These are phyloP conservation scores for Clausena lansium DNA, from an alignment of 345 rosid genomes.

Conservation along the genomic window DNA sequence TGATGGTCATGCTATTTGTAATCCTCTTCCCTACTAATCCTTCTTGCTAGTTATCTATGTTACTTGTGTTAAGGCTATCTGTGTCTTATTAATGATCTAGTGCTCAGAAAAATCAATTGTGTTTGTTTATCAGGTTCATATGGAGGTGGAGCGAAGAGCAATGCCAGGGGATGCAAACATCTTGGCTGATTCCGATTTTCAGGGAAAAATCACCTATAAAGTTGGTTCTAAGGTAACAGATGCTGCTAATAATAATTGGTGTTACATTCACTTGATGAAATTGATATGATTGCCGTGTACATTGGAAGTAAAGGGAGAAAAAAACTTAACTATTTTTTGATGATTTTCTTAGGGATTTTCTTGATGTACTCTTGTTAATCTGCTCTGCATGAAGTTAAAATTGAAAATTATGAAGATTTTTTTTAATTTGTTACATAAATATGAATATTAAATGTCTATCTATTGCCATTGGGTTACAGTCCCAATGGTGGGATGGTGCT, in stretches of 20 bases:
- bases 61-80: neutral
- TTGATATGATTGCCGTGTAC: neutral
- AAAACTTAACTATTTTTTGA: neutral
- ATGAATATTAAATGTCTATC: neutral
- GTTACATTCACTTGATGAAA: neutral
- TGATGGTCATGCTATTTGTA: neutral
- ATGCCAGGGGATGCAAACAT: conserved; percentile 47
- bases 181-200: conserved; percentile 36
- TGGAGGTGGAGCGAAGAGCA: conserved; percentile 85
- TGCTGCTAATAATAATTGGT: neutral
- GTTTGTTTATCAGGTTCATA: conserved; percentile 65
- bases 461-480: too few species aligned
- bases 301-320: neutral
- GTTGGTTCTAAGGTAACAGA: conserved; percentile 70
- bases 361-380: neutral
- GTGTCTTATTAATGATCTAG: neutral
- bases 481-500: too few species aligned
- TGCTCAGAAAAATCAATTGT: neutral
- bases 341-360: neutral
- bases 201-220: conserved; percentile 70
- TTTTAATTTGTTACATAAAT: neutral
- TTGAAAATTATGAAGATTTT: neutral
- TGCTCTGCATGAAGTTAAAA: neutral
- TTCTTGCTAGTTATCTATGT: conserved; percentile 5
- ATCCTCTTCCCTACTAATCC: neutral